Base-by-base conservation (phyloP, 2,329 filamentous ascomycete genomes). In the Scopulariopsis brevicaulis region DNA sequence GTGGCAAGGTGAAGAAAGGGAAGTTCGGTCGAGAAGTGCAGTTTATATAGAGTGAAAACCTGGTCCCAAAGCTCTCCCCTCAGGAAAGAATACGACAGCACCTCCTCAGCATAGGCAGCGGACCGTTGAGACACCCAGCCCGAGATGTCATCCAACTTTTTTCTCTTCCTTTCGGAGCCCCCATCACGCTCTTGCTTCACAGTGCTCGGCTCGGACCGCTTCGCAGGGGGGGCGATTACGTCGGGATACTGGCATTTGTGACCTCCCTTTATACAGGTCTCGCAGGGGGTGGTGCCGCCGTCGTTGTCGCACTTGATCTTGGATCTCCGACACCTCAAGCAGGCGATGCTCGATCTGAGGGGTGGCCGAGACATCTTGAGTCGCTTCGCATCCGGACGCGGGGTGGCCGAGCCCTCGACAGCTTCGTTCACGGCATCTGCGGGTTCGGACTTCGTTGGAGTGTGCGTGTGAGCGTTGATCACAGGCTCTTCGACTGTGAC, bases 231-330 rank as follows among this genome's bases (percentile, higher is more conserved):
- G 15, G 62, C 59, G 12, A 62, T 59, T 1, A 65, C 60, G 18
- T 82, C 74, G 10, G 87, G 86, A 69, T 91, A 90, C 61, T 81
- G 80, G 68, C 90, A 94, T 60, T 89, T 81, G 67, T 87, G 81
- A 52, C 85, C 83, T 55, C 82, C 82, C 60, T 84, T 84, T 67
- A 86, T 81, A 68, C 90, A 95, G 14, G 84, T 84, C 61, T 88
- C 83, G 73, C 90, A 95, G 18, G 82, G 83, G 18, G 83, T 85
- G 61, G 81, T 81, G 59, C 85, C 81, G 60, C 88, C 88, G 63
- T 82, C 80, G 71, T 94, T 94, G 70, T 90, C 84, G 73, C 90
- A 95, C 72, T 93, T 93, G 68, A 93, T 89, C 73, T 94, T 95
- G 68, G 87, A 90, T 65, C 83, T 83, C 59, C 89, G 81, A 68